These are phyloP conservation scores for Mycocalia duriaeana DNA, from an alignment of 1,284 basidiomycete genomes.

Conservation along the genomic window DNA sequence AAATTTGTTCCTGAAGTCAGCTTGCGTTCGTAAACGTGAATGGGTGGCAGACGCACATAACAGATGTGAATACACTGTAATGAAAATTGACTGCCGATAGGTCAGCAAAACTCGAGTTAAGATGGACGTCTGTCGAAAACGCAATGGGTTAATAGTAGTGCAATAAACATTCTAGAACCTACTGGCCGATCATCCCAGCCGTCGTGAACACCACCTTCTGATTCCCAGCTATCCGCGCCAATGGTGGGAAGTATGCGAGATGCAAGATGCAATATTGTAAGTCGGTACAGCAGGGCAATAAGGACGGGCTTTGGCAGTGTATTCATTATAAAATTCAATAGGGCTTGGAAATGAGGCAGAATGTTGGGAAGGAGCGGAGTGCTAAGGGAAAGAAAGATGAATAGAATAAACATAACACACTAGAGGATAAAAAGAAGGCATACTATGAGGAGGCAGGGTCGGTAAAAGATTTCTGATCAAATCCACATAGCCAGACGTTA, in stretches of 20 bases:
- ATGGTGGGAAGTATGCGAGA: conserved; percentile 81
- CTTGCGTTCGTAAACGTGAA: too few relatives aligned
- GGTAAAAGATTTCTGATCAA: conserved; percentile 63
- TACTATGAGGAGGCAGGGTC: conserved; percentile 75
- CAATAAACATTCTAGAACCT: too few relatives aligned
- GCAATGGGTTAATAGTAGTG: too few relatives aligned
- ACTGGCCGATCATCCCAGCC: conserved; percentile 74
- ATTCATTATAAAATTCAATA: conserved; percentile 75
- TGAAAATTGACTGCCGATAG: conserved; percentile 76
- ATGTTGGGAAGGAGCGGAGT: conserved; percentile 73
- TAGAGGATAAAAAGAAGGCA: conserved; percentile 28
- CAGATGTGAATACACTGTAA: conserved; percentile 81
- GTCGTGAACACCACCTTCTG: conserved; percentile 55
- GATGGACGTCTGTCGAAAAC: conserved; percentile 55
- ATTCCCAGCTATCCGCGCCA: conserved; percentile 76
- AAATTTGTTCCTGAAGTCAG: conserved; percentile 5
- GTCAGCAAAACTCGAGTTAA: conserved; percentile 71
- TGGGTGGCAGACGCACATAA: conserved; percentile 45
- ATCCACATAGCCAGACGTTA: conserved; percentile 79
- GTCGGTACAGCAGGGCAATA: conserved; percentile 77
- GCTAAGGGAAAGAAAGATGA: conserved; percentile 30
- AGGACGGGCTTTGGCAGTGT: conserved; percentile 83
- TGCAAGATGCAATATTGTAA: conserved; percentile 81
- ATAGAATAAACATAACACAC: conserved; percentile 2
- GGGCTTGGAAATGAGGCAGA: conserved; percentile 72